Evolutionary conservation across 345 rosid species (phyloP).

Genomic region (Aegle marmelos): DNA sequence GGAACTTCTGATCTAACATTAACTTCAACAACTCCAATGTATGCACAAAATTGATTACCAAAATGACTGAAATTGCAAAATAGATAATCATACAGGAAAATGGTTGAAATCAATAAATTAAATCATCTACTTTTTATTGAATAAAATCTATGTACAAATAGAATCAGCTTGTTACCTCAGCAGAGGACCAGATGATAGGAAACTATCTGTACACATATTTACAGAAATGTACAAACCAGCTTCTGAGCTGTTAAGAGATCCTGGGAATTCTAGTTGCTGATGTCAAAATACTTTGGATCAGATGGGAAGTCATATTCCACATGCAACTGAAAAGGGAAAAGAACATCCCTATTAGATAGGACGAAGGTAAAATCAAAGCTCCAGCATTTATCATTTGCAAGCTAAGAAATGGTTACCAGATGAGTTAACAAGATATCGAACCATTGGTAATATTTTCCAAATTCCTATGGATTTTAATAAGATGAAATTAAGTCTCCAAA

Average conservation of each 20-base stretch:
- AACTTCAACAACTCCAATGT: background rate
- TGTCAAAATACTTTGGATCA: conserved; percentile 52
- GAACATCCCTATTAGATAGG: conserved; percentile 3
- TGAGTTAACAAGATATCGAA: background rate
- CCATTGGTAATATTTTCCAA: background rate
- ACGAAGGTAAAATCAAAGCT: background rate
- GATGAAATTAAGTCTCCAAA: background rate
- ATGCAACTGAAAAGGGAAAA: conserved; percentile 37
- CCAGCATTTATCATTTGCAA: background rate
- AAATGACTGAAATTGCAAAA: background rate
- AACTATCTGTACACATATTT: conserved; percentile 22
- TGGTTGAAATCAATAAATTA: conserved; percentile 7
- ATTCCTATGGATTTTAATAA: background rate
- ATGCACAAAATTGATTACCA: background rate
- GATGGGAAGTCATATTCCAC: conserved; percentile 54
- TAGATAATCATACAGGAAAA: background rate
- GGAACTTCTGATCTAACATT: background rate
- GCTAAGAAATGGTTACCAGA: background rate
- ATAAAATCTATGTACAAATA: conserved; percentile 17
- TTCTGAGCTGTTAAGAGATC: background rate
- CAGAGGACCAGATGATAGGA: conserved; percentile 1
- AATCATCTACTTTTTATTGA: conserved; percentile 10
- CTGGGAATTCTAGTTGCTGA: conserved; percentile 36
- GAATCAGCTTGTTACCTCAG: conserved; percentile 2
- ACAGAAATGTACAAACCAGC: conserved; percentile 17